Percentiles rank a stretch among this genome's conserved stretches.
phyloP scores from a whole-genome alignment of 495 filamentous ascomycete species.

The Aspergillus nanangensis region DNA sequence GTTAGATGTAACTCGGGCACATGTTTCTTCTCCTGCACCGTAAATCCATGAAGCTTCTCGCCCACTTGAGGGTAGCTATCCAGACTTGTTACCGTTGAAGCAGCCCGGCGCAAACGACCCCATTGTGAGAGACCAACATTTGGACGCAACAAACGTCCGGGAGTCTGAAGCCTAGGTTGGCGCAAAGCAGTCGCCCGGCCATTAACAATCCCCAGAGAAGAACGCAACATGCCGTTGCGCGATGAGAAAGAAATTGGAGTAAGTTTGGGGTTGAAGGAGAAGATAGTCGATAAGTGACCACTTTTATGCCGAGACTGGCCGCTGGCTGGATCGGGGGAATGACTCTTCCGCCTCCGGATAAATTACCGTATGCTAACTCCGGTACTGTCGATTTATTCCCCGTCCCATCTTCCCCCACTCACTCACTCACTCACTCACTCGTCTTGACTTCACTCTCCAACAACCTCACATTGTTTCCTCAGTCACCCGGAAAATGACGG shows the following conservation, averaged over 20 bases:
- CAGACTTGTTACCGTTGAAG: slow-evolving; percentile 68
- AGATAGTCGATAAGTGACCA: no score
- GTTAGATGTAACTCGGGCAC: slow-evolving; percentile 92
- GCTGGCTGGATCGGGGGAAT: no score
- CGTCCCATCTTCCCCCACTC: no score
- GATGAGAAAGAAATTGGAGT: neutral
- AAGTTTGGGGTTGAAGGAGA: neutral
- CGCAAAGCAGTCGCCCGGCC: slow-evolving; percentile 22
- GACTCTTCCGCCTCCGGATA: no score
- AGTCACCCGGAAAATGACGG: slow-evolving; percentile 42
- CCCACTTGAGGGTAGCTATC: slow-evolving; percentile 69
- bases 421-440: no score
- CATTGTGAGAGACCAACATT: slow-evolving; percentile 34
- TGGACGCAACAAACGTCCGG: slow-evolving; percentile 14
- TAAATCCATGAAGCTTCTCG: slow-evolving; percentile 89
- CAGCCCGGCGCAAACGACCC: slow-evolving; percentile 41
- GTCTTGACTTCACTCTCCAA: no score
- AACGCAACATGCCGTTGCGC: slow-evolving; percentile 29
- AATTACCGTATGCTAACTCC: no score
- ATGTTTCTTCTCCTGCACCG: slow-evolving; percentile 78
- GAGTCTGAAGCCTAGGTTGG: slow-evolving; percentile 8
- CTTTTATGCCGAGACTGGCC: no score
- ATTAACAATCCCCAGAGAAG: slow-evolving; percentile 24
- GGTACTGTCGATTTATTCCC: no score
- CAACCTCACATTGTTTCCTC: no score